Conservation (phyloP, 116 monocot species). For the Dioscorea cayenensis region DNA sequence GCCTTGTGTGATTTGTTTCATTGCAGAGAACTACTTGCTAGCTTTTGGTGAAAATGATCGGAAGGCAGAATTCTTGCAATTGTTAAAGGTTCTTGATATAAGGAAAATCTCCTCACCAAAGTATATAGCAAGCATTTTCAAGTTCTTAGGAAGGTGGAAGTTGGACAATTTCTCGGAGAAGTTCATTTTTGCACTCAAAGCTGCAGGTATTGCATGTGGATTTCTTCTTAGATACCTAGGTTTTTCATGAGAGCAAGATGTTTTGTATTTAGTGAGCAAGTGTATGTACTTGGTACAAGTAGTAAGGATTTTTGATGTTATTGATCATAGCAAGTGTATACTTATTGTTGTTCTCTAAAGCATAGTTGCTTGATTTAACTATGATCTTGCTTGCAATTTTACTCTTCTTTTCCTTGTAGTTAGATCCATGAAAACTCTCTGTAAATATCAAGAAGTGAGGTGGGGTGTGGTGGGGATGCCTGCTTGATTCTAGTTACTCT, state of each 20-base stretch:
- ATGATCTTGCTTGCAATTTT: no score
- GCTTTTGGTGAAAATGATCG: constrained; percentile 84
- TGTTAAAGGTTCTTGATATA: constrained; percentile 57
- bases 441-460: no score
- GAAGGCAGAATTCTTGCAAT: constrained; percentile 49
- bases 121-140: constrained; percentile 42
- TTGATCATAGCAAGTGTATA: no score
- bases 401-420: no score
- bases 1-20: not conserved
- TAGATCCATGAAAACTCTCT: no score
- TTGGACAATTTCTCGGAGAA: constrained; percentile 36
- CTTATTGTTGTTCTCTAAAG: no score
- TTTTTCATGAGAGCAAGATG: not conserved
- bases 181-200: constrained; percentile 49
- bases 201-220: constrained; percentile 33
- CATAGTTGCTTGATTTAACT: no score
- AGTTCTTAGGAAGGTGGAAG: constrained; percentile 57
- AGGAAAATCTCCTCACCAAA: constrained; percentile 39
- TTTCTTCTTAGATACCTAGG: not conserved
- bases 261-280: no score
- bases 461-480: no score
- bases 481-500: no score
- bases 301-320: no score
- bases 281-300: no score
- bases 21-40: constrained; percentile 75